Evolutionary conservation across 805 yeast species (phyloP).

Genomic region (Yamadazyma olivae): DNA sequence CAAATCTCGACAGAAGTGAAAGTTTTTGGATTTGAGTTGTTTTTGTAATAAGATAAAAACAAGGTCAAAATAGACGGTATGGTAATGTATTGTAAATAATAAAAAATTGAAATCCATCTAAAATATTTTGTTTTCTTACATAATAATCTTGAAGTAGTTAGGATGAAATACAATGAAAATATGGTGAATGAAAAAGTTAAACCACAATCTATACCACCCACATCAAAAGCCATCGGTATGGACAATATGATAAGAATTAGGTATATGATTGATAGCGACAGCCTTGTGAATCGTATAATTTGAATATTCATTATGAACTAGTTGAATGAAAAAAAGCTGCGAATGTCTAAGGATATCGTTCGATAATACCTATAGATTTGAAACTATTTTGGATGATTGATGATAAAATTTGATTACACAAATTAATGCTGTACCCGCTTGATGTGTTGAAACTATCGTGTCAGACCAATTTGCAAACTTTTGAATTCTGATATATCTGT

Average conservation of each 20-base stretch:
- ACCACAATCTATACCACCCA: slow-evolving; percentile 91
- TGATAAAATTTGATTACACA: no score
- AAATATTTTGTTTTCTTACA: slow-evolving; percentile 41
- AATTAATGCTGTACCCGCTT: no score
- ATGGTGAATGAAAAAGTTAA: slow-evolving; percentile 74
- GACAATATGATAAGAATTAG: slow-evolving; percentile 69
- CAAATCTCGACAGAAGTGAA: slow-evolving; percentile 51
- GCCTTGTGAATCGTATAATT: slow-evolving; percentile 8
- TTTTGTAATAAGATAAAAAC: slow-evolving; percentile 52
- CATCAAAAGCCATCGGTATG: slow-evolving; percentile 89
- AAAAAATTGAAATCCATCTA: slow-evolving; percentile 48
- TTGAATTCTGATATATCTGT: no score
- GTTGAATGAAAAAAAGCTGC: no score
- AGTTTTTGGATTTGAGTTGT: slow-evolving; percentile 9
- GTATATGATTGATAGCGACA: slow-evolving; percentile 52
- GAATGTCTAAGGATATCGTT: no score
- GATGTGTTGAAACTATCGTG: no score
- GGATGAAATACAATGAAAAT: slow-evolving; percentile 53
- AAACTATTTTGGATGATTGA: no score
- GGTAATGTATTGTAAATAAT: slow-evolving; percentile 77
- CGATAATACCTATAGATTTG: no score
- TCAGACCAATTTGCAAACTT: no score
- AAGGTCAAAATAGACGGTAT: slow-evolving; percentile 79
- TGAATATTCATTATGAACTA: slow-evolving; percentile 8
- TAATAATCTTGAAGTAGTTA: slow-evolving; percentile 69